Percentiles rank a stretch among this genome's conserved stretches.
Conservation (phyloP, 257 asterid species). For the Capsicum rhomboideum region DNA sequence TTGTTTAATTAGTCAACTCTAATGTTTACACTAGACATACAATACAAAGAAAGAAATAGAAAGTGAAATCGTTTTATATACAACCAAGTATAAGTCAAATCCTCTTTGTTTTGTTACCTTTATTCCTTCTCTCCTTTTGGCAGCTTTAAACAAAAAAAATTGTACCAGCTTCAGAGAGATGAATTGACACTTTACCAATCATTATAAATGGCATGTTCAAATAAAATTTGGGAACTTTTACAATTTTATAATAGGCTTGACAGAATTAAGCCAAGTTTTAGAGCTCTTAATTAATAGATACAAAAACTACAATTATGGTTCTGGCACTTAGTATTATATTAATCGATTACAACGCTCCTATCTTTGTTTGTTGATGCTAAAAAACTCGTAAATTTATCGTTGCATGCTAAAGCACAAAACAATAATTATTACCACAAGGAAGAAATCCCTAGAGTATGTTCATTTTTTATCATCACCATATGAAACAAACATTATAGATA, state of each 20-base stretch:
- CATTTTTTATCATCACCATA: background rate
- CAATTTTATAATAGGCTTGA: background rate
- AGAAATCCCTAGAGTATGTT: background rate
- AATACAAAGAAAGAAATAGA: background rate
- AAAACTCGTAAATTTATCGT: background rate
- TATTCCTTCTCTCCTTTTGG: background rate
- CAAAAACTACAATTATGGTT: background rate
- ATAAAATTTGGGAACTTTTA: background rate
- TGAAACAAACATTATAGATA: background rate
- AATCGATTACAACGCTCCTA: background rate
- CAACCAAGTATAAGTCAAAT: background rate
- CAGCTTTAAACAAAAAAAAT: background rate
- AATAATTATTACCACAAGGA: background rate
- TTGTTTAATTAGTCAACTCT: background rate
- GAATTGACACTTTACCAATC: background rate
- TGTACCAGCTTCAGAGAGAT: background rate
- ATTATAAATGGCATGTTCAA: background rate
- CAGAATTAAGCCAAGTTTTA: background rate
- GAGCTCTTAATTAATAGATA: background rate
- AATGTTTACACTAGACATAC: background rate
- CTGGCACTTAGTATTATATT: background rate
- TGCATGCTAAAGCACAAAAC: background rate
- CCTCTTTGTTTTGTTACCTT: background rate
- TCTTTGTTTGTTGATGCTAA: background rate
- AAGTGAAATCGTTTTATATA: background rate